Conservation (phyloP, 202 grass and related monocot species). For the Brachypodium distachyon region DNA sequence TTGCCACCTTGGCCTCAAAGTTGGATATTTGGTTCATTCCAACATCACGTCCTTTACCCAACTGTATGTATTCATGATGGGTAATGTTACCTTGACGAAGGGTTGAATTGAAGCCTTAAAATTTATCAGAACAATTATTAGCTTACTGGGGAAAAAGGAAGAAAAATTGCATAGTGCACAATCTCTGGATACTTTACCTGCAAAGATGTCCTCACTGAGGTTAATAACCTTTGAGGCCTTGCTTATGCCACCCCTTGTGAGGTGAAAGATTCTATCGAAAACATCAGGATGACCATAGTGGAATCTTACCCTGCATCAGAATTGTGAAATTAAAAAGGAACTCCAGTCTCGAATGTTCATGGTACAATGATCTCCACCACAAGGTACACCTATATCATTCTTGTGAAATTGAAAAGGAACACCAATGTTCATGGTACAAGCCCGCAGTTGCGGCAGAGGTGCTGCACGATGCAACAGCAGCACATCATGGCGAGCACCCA, state of each 20-base stretch:
- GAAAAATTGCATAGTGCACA: conserved; percentile 2
- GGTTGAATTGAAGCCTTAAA: conserved; percentile 77
- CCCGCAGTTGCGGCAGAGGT: too few relatives aligned
- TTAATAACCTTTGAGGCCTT: conserved; percentile 95
- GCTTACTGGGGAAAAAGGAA: not conserved
- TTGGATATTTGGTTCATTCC: conserved; percentile 97
- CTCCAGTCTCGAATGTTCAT: not conserved
- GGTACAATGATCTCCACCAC: not conserved
- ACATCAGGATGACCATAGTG: conserved; percentile 99
- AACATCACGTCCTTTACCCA: conserved; percentile 91
- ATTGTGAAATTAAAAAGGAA: conserved; percentile 1
- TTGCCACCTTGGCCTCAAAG: conserved; percentile 95
- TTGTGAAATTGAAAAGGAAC: too few relatives aligned
- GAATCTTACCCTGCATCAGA: conserved; percentile 72
- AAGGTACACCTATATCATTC: conserved; percentile 1
- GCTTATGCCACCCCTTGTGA: conserved; percentile 93
- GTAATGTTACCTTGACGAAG: conserved; percentile 77
- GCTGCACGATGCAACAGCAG: too few relatives aligned
- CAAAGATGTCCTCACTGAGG: conserved; percentile 94
- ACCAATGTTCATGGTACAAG: too few relatives aligned
- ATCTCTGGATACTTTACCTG: conserved; percentile 48
- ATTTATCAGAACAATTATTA: not conserved
- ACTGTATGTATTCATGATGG: conserved; percentile 95
- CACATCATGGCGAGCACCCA: too few relatives aligned
- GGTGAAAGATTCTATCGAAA: conserved; percentile 97